Evolutionary conservation across 345 rosid species (phyloP), one percentile per base, ranked within the genome.

Genomic region (Excoecaria agallocha): DNA sequence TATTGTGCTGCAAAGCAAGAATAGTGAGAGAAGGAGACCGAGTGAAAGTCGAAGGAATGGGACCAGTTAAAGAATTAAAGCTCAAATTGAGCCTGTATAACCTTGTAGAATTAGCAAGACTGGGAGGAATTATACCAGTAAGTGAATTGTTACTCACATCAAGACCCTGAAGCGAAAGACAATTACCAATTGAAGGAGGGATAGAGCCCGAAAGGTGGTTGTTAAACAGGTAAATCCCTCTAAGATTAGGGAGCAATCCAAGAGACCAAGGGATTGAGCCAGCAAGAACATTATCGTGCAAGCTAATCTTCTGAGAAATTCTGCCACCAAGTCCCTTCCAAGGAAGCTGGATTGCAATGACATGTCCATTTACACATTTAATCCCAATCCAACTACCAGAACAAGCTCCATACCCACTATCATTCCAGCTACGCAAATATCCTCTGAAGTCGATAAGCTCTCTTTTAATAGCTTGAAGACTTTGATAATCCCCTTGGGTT

Each of bases 311-410:
- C 79, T 89, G 97, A 0, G 95, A 88, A 83, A 93, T 84, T 66
- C 80, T 81, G 19, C 99, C 99, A 1, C 97, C 91, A 4, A 95
- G 85, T 43, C 93, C 89, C 55, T 75, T 90, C 97, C 97, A 95
- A 1, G 99, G 99, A 72, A 95, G 98, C 83, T 93, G 94, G 77
- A 95, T 83, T 16, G 89, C 93, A 1, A 91, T 82, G 25, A 95
- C 90, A 72, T 89, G 91, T 37, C 99, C 99, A 11, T 87, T 74
- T n/a, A 83, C 88, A 72, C 99, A 95, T 85, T 87, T 93, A 85
- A 95, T 89, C 46, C 99, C 99, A 3, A 77, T 87, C 99, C 99
- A 95, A 37, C 87, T 78, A 19, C 98, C 97, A 0, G 97, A 86
- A 82, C 99, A 95, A 55, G 86, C 96, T 48, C 86, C 83, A 10